These are phyloP conservation scores for Pigoraptor vietnamica DNA, from an alignment of 78 protist genomes.

Conservation along the genomic window DNA sequence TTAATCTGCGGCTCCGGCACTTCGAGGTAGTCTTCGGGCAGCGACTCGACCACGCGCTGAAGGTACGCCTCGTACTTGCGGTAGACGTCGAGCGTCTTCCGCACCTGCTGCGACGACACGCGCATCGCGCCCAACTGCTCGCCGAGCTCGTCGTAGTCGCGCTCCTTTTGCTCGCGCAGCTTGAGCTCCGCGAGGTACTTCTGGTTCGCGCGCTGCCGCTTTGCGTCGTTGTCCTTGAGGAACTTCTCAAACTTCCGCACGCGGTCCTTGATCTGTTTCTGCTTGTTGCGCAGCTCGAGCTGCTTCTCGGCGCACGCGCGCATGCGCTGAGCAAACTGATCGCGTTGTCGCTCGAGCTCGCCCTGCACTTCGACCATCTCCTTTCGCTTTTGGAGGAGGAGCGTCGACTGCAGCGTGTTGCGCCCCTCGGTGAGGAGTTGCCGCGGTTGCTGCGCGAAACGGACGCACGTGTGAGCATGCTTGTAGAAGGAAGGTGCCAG, in stretches of 20 bases:
- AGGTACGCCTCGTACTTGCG: background rate
- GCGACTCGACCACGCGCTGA: background rate
- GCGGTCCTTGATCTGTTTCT: background rate
- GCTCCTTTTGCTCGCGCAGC: background rate
- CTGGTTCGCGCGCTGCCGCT: background rate
- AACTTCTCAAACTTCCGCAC: background rate
- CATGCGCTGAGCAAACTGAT: background rate
- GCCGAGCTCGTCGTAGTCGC: background rate
- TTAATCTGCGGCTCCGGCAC: background rate
- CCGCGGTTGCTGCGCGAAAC: background rate
- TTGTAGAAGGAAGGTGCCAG: background rate
- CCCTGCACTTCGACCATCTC: background rate
- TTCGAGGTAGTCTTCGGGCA: background rate
- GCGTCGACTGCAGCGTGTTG: background rate
- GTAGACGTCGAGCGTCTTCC: background rate
- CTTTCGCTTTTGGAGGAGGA: background rate
- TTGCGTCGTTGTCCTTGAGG: constrained; percentile 3
- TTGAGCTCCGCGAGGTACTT: background rate
- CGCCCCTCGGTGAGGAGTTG: background rate
- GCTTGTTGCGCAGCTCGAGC: background rate
- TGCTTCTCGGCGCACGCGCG: background rate
- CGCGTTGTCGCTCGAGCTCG: background rate
- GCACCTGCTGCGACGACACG: background rate
- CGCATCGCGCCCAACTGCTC: background rate
- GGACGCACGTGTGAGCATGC: too few relatives aligned